These are phyloP conservation scores for Dryadomyces sulphureus DNA, from an alignment of 2,329 filamentous ascomycete genomes.

Conservation along the genomic window DNA sequence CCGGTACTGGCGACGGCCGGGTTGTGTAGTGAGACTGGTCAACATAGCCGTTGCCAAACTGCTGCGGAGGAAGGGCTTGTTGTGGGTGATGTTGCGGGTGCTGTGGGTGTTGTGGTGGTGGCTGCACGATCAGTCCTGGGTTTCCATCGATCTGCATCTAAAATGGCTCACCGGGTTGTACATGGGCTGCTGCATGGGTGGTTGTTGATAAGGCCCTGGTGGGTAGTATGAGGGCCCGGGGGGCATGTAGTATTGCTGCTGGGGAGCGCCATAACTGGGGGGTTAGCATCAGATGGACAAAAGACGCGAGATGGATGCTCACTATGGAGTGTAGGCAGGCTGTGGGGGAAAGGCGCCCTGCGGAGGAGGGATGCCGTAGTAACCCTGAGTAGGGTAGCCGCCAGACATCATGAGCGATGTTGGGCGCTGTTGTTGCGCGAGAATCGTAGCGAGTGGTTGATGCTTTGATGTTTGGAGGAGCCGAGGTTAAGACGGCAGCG, in stretches of 20 bases:
- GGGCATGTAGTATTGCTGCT: constrained; percentile 32
- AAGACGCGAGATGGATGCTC: not conserved
- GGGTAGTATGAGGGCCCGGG: constrained; percentile 21
- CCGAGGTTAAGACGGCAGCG: not conserved
- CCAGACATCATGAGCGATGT: constrained; percentile 6
- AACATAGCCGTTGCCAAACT: not conserved
- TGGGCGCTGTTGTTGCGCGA: not conserved
- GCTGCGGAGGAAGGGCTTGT: not conserved
- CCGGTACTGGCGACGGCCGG: not conserved
- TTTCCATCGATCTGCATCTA: not conserved
- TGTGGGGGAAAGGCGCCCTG: constrained; percentile 7
- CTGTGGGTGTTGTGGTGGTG: not conserved
- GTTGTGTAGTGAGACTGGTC: constrained; percentile 23
- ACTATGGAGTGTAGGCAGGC: constrained; percentile 4
- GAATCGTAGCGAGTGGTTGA: not conserved
- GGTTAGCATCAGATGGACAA: not conserved
- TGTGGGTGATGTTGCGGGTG: not conserved
- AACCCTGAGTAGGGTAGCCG: constrained; percentile 8
- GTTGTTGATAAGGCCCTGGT: constrained; percentile 24
- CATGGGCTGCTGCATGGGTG: constrained; percentile 33
- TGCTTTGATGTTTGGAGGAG: not conserved
- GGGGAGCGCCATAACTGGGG: constrained; percentile 7
- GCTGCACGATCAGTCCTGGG: not conserved
- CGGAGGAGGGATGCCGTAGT: constrained; percentile 8
- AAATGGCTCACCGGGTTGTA: constrained; percentile 22